phyloP scores from a whole-genome alignment of 2,329 filamentous ascomycete species.

The Chaetomiaceae sp. region DNA sequence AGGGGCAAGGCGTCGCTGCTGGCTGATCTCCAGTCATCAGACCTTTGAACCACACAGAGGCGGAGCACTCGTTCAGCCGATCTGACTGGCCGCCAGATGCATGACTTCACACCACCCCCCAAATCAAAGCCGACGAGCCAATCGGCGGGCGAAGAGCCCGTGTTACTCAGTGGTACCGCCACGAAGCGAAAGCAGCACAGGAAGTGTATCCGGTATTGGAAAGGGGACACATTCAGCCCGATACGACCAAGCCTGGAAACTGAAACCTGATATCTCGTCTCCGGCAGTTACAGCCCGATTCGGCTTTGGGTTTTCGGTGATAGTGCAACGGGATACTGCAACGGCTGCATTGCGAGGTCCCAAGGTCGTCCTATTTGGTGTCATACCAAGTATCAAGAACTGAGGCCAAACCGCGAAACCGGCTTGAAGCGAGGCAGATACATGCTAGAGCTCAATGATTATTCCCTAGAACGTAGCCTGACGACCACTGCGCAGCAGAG shows the following conservation, averaged over 20 bases:
- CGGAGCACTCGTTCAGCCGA: not conserved
- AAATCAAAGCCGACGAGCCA: conserved; percentile 9
- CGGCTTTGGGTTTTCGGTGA: not conserved
- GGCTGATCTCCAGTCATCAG: not conserved
- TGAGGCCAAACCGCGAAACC: not conserved
- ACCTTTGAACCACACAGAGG: not conserved
- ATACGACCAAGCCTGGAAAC: not conserved
- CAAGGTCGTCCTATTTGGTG: not conserved
- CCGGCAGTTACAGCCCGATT: not conserved
- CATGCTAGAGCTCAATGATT: too few species aligned
- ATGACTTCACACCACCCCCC: conserved; percentile 2
- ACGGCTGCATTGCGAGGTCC: not conserved
- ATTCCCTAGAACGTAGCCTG: too few species aligned
- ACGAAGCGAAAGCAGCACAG: not conserved
- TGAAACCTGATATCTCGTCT: not conserved
- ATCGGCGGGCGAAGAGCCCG: not conserved
- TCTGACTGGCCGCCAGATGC: conserved; percentile 1
- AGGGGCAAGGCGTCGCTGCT: too few species aligned
- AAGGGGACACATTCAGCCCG: not conserved
- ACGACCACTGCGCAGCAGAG: too few species aligned
- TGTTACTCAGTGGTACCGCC: not conserved
- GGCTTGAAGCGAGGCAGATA: not conserved
- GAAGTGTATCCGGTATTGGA: not conserved
- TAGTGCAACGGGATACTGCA: too few species aligned
- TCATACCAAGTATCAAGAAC: not conserved